Evolutionary conservation across 1,284 basidiomycete genomes (phyloP).

Genomic region (Sporisorium scitamineum): DNA sequence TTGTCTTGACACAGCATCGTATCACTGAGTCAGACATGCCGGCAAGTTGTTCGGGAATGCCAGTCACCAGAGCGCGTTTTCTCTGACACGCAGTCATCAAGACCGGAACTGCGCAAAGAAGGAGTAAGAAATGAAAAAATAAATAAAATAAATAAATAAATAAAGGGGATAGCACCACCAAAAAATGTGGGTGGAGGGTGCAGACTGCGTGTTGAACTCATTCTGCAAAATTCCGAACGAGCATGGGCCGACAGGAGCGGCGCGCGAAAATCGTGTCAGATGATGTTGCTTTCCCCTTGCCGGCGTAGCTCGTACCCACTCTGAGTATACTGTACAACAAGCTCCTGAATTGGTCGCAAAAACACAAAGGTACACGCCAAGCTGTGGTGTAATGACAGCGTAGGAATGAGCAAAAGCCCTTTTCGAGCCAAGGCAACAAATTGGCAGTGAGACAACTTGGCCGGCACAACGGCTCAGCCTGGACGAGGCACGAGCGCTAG

Average conservation of each 20-base stretch:
- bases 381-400: neutral
- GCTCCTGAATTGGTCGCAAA: neutral
- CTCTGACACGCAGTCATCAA: too few relatives aligned
- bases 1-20: neutral
- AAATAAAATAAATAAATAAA: slow-evolving; percentile 8
- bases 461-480: slow-evolving; percentile 20
- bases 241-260: slow-evolving; percentile 14
- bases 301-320: neutral
- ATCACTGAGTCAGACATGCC: neutral
- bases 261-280: slow-evolving; percentile 36
- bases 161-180: neutral
- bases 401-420: neutral
- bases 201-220: slow-evolving; percentile 1
- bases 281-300: slow-evolving; percentile 34
- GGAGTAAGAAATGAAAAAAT: slow-evolving; percentile 3
- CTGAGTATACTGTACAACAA: too few relatives aligned
- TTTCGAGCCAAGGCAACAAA: slow-evolving; percentile 31
- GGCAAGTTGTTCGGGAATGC: neutral
- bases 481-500: slow-evolving; percentile 20
- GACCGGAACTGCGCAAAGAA: neutral
- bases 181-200: slow-evolving; percentile 36
- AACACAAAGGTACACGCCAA: neutral
- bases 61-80: neutral
- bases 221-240: slow-evolving; percentile 9
- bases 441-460: slow-evolving; percentile 2